These are phyloP conservation scores for Cystobasidium sp. DNA, from an alignment of 1,284 basidiomycete genomes.

Conservation along the genomic window DNA sequence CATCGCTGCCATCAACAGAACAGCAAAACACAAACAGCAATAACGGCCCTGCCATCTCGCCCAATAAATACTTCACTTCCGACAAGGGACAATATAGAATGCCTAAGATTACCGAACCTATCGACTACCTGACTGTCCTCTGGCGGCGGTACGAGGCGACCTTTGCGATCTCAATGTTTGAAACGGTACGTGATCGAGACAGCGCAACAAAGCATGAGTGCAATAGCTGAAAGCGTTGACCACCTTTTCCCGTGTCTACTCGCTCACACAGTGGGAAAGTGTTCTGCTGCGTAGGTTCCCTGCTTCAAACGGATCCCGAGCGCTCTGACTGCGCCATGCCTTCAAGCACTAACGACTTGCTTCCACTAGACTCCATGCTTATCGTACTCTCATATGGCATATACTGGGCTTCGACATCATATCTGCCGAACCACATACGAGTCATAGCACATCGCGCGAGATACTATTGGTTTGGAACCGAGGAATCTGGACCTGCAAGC, in stretches of 20 bases:
- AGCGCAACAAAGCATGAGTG: not conserved
- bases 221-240: not conserved
- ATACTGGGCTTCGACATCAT: constrained; percentile 38
- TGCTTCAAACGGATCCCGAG: not conserved
- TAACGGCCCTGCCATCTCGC: not conserved
- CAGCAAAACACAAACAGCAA: not conserved
- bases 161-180: constrained; percentile 45
- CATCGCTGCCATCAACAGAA: not conserved
- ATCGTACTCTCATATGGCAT: constrained; percentile 31
- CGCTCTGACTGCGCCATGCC: not conserved
- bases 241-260: not conserved
- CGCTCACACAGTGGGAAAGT: constrained; percentile 35
- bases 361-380: constrained; percentile 25
- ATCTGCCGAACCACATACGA: constrained; percentile 40
- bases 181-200: constrained; percentile 37
- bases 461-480: constrained; percentile 34
- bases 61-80: constrained; percentile 18
- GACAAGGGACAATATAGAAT: constrained; percentile 19
- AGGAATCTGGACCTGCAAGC: constrained; percentile 10
- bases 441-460: constrained; percentile 33
- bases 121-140: constrained; percentile 9
- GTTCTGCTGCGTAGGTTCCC: constrained; percentile 28
- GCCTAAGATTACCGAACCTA: constrained; percentile 16
- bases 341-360: not conserved
- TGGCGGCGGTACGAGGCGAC: constrained; percentile 44